Base-by-base conservation (phyloP, 2,329 filamentous ascomycete genomes). In the Fusarium irregulare region DNA sequence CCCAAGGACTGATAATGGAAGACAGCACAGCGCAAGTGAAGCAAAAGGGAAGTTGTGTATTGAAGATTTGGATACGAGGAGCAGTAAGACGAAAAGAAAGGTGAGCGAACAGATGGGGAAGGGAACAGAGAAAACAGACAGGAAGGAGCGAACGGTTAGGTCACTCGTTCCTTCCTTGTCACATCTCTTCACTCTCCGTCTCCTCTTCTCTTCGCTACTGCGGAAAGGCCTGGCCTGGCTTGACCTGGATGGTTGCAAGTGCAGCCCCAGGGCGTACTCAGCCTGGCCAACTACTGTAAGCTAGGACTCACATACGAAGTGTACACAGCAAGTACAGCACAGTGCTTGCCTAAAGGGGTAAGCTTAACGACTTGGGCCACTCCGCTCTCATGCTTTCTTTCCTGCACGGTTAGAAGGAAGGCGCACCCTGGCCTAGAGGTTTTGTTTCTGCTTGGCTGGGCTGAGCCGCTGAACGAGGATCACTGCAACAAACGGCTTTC, bases 211-310 rank as follows among this genome's bases (percentile, higher is more conserved):
- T n/a, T 37, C 34, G 34, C 18, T 67, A 64, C 68, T 68, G 55
- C 59, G 64, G 68, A 56, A 71, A 71, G 59, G 49, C 58, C 68
- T 69, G 55, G 60, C 46, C 57, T 64, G 56, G 60, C 60, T 65
- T 49, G 63, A 32, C 40, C 46, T 68, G 61, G 56, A 62, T 70
- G 56, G 66, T 58, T 66, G 56, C 60, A 64, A 57, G 48, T 55
- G 57, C 67, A 71, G 66, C 42, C 53, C 53, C 56, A 56, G 67
- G 63, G 63, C 40, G 58, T 45, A 41, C 54, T 68, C 59, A 68
- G 68, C 67, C 68, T 40, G 41, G 40, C 51, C 40, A 55, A 45
- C 51, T 55, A 46, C 20, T 55, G 51, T 32, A 41, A 57, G 50
- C 58, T 59, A 70, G 53, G 66, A 70, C 66, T 54, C 54, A 47